These are phyloP conservation scores for Ophiostoma populinum DNA, from an alignment of 2,329 filamentous ascomycete genomes.

Conservation along the genomic window DNA sequence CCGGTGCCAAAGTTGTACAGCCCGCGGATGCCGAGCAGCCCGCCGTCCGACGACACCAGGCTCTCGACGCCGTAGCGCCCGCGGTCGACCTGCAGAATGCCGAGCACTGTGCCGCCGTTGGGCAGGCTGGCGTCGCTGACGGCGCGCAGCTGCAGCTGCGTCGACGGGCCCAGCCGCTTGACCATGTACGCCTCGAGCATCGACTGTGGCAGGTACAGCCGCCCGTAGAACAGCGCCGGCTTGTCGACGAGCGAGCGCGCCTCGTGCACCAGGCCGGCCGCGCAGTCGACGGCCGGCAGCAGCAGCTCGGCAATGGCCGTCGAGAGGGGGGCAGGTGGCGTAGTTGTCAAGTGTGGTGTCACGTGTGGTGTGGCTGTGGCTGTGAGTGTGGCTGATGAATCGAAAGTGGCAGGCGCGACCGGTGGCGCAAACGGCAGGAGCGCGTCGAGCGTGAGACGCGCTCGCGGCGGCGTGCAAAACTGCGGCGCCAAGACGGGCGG, in stretches of 20 bases:
- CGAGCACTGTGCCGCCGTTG: slow-evolving; percentile 61
- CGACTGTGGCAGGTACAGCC: slow-evolving; percentile 68
- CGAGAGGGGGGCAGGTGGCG: slow-evolving; percentile 1
- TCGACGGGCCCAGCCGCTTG: slow-evolving; percentile 56
- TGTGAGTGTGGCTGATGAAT: neutral
- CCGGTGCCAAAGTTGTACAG: slow-evolving; percentile 79
- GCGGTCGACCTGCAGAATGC: slow-evolving; percentile 61
- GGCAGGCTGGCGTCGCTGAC: slow-evolving; percentile 56
- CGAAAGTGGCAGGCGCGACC: too few species aligned
- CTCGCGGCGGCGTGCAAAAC: slow-evolving; percentile 11
- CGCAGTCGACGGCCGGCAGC: slow-evolving; percentile 7
- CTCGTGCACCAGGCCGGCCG: slow-evolving; percentile 10
- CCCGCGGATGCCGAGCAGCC: slow-evolving; percentile 69
- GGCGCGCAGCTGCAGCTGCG: slow-evolving; percentile 64
- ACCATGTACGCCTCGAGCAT: slow-evolving; percentile 76
- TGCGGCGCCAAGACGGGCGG: neutral
- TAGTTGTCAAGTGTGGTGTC: too few species aligned
- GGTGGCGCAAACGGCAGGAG: slow-evolving; percentile 1
- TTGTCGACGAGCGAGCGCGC: slow-evolving; percentile 11
- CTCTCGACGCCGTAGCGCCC: slow-evolving; percentile 82
- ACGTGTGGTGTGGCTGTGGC: neutral
- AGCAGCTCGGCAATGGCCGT: slow-evolving; percentile 4
- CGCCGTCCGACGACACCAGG: slow-evolving; percentile 81
- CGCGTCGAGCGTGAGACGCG: neutral
- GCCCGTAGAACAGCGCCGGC: slow-evolving; percentile 48